Evolutionary conservation across 164 flowering plant species (phyloP).

Genomic region (Stephania cephalantha): DNA sequence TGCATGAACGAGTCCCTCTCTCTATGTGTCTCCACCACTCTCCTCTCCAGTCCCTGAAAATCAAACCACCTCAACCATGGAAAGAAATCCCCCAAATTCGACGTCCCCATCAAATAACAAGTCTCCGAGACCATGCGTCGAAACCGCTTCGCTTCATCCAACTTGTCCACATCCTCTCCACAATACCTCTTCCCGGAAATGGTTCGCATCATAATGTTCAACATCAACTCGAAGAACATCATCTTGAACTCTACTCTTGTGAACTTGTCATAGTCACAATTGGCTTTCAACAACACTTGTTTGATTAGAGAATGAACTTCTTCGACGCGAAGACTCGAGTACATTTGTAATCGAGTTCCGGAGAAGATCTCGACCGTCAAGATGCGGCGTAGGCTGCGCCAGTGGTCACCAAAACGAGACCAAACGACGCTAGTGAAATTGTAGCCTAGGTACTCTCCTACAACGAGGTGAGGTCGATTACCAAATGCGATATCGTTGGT

Average conservation of each 20-base stretch:
- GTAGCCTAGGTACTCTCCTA: slow-evolving; percentile 11
- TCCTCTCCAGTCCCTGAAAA: slow-evolving; percentile 12
- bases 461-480: slow-evolving; percentile 10
- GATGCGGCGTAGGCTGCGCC: slow-evolving; percentile 27
- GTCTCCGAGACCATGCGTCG: slow-evolving; percentile 15
- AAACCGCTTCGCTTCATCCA: slow-evolving; percentile 17
- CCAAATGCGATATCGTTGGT: slow-evolving; percentile 13
- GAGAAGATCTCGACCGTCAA: slow-evolving; percentile 19
- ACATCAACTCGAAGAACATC: slow-evolving; percentile 17
- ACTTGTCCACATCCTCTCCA: slow-evolving; percentile 13
- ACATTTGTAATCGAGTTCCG: not conserved
- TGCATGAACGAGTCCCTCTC: slow-evolving; percentile 29
- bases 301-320: slow-evolving; percentile 8
- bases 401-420: slow-evolving; percentile 13
- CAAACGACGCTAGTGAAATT: slow-evolving; percentile 10
- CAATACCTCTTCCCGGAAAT: slow-evolving; percentile 31
- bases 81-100: slow-evolving; percentile 24
- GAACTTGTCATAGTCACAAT: not conserved
- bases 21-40: slow-evolving; percentile 9
- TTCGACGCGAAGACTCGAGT: not conserved
- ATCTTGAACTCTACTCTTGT: slow-evolving; percentile 19
- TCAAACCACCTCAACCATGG: slow-evolving; percentile 20
- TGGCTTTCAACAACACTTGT: not conserved
- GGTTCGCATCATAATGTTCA: slow-evolving; percentile 28
- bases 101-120: not conserved